phyloP scores from a whole-genome alignment of 2,329 filamentous ascomycete genomes.

The Diaporthe eres region DNA sequence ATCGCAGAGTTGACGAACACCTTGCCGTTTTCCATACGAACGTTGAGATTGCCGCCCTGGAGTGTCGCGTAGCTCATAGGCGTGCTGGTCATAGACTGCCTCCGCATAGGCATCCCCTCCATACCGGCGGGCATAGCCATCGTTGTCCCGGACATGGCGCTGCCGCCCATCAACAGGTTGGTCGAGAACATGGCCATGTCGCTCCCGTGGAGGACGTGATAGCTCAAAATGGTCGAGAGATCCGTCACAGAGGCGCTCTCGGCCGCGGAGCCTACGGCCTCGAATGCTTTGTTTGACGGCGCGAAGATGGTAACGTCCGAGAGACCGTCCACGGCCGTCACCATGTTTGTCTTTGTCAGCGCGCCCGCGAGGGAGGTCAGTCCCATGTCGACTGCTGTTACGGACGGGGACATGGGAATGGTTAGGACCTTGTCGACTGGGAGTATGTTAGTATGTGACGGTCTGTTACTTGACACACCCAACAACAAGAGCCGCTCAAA shows the following conservation, averaged over 20 bases:
- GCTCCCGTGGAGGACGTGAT: slow-evolving; percentile 49
- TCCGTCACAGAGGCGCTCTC: slow-evolving; percentile 47
- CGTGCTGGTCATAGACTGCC: slow-evolving; percentile 44
- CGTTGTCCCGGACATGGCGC: slow-evolving; percentile 73
- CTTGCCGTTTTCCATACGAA: slow-evolving; percentile 52
- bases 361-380: slow-evolving; percentile 55
- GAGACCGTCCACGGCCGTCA: slow-evolving; percentile 43
- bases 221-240: slow-evolving; percentile 51
- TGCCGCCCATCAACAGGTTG: slow-evolving; percentile 71
- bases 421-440: slow-evolving; percentile 55
- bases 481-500: no score
- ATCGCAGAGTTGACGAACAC: slow-evolving; percentile 56
- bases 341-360: slow-evolving; percentile 48
- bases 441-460: neutral
- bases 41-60: slow-evolving; percentile 51
- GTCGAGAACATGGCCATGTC: slow-evolving; percentile 86
- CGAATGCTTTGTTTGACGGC: slow-evolving; percentile 49
- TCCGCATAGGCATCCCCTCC: neutral
- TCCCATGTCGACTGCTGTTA: slow-evolving; percentile 50
- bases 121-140: slow-evolving; percentile 70
- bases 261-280: slow-evolving; percentile 52
- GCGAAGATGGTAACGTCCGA: slow-evolving; percentile 50
- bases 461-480: neutral
- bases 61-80: slow-evolving; percentile 47
- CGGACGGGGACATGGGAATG: slow-evolving; percentile 51